These are phyloP conservation scores for Urtica urens DNA, from an alignment of 306 rosid species.

Conservation along the genomic window DNA sequence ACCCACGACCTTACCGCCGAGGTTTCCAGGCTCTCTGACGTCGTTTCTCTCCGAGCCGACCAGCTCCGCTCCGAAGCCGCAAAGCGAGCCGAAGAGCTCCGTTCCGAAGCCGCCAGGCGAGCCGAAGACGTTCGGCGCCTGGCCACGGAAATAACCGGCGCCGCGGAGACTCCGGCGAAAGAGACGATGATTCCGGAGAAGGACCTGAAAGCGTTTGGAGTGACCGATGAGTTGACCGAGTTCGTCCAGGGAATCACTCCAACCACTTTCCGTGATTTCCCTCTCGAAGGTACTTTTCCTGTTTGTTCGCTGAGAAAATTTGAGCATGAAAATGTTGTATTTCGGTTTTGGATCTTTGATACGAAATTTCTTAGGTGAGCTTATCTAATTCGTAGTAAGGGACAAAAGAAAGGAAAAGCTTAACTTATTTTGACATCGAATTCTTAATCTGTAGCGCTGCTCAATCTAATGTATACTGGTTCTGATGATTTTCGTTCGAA, in stretches of 20 bases:
- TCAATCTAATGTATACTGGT: no score
- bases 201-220: constrained; percentile 37
- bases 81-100: constrained; percentile 36
- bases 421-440: no score
- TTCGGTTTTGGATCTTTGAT: no score
- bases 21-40: constrained; percentile 22
- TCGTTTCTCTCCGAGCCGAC: constrained; percentile 19
- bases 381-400: no score
- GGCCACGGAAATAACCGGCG: constrained; percentile 15
- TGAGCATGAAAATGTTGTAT: no score
- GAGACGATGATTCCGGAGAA: no score
- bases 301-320: constrained; percentile 4
- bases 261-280: constrained; percentile 46
- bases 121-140: constrained; percentile 31
- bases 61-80: constrained; percentile 37
- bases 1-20: constrained; percentile 29
- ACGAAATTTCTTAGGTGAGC: no score
- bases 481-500: no score
- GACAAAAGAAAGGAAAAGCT: no score
- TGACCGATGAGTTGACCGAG: constrained; percentile 51
- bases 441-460: no score
- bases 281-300: constrained; percentile 33
- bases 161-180: constrained; percentile 1
- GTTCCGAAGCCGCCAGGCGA: constrained; percentile 53
- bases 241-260: constrained; percentile 56